These are phyloP conservation scores for Phytophthora nicotianae DNA, from an alignment of 352 stramenopile genomes.

Conservation along the genomic window DNA sequence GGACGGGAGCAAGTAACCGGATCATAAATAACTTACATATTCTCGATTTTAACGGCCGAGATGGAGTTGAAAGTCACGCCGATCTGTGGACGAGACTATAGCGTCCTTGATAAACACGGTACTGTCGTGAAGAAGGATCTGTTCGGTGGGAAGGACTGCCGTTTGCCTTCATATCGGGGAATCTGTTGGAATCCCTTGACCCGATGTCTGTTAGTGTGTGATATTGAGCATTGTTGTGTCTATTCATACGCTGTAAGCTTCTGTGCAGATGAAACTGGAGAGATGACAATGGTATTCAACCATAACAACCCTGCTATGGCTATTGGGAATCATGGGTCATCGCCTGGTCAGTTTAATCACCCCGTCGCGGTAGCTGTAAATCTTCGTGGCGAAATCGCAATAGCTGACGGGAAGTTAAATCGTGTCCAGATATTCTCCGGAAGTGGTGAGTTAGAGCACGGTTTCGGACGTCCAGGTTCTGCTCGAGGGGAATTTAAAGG, in stretches of 20 bases:
- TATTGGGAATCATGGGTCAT: constrained; percentile 46
- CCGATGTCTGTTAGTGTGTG: constrained; percentile 52
- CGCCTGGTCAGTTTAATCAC: constrained; percentile 50
- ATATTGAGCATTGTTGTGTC: constrained; percentile 45
- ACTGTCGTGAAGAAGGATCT: constrained; percentile 16
- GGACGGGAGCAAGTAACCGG: constrained; percentile 18
- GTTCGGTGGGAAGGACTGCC: constrained; percentile 5
- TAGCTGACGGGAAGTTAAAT: constrained; percentile 61
- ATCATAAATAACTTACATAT: constrained; percentile 16
- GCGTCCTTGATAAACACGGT: constrained; percentile 7
- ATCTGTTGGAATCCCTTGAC: constrained; percentile 64
- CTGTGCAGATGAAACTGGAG: constrained; percentile 18
- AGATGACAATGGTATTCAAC: constrained; percentile 19
- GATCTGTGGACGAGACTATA: constrained; percentile 45
- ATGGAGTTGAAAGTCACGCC: constrained; percentile 44
- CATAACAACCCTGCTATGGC: constrained; percentile 1
- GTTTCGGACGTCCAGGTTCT: constrained; percentile 52
- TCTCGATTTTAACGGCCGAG: constrained; percentile 7
- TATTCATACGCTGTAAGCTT: constrained; percentile 34
- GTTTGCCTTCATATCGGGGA: constrained; percentile 34
- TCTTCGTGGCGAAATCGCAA: constrained; percentile 52
- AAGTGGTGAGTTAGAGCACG: constrained; percentile 46
- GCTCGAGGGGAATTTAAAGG: constrained; percentile 54
- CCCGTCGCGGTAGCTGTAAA: constrained; percentile 63
- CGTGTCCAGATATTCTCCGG: constrained; percentile 65